phyloP scores from a whole-genome alignment of 208 protist genomes.

The Trichomonas vaginalis region DNA sequence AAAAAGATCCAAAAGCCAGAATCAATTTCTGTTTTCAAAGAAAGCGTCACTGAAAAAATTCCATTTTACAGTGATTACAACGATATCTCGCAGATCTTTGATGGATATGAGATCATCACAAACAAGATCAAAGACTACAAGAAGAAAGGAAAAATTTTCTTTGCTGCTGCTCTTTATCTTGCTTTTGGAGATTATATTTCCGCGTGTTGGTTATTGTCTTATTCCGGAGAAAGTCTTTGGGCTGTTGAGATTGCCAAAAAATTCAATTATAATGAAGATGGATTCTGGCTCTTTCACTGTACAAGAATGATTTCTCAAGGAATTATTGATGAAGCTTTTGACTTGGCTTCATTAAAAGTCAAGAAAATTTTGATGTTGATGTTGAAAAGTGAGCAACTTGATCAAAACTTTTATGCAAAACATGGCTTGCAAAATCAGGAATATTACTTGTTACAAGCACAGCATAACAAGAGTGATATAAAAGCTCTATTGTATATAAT shows the following conservation, averaged over 20 bases:
- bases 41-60: neutral
- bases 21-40: neutral
- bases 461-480: neutral
- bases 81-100: neutral
- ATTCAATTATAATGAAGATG: neutral
- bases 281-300: neutral
- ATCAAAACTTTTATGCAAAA: neutral
- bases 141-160: neutral
- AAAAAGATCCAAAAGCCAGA: neutral
- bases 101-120: neutral
- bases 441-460: neutral
- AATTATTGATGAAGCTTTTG: neutral
- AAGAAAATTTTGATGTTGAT: neutral
- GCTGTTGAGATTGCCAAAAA: neutral
- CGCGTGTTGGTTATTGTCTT: neutral
- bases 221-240: neutral
- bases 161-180: neutral
- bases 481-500: neutral
- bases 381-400: neutral
- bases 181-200: neutral
- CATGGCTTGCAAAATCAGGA: neutral
- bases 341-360: neutral
- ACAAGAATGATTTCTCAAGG: neutral
- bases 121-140: neutral
- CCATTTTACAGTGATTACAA: neutral